Evolutionary conservation across 1,139 yeast genomes (phyloP).

Genomic region (Geotrichum candidum): DNA sequence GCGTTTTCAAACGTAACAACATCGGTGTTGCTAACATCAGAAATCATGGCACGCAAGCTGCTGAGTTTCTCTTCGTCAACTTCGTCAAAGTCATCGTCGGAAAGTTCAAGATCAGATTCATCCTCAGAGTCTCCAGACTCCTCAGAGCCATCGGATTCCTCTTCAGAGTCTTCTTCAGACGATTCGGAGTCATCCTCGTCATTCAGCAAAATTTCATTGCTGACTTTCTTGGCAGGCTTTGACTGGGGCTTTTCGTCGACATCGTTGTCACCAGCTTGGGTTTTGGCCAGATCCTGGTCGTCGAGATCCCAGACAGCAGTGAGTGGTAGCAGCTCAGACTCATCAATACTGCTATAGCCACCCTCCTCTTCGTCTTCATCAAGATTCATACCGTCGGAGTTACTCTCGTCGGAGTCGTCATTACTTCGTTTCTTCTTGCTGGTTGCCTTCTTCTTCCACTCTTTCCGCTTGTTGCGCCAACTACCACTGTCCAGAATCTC

Average conservation of each 20-base stretch:
- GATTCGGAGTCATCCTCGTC: constrained; percentile 19
- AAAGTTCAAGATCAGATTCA: constrained; percentile 29
- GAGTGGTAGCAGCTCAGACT: constrained; percentile 62
- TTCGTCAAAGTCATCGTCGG: constrained; percentile 28
- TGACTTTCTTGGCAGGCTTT: constrained; percentile 30
- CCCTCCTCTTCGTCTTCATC: constrained; percentile 38
- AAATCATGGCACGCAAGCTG: constrained; percentile 24
- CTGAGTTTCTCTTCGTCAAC: constrained; percentile 25
- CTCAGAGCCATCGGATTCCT: constrained; percentile 36
- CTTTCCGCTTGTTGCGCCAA: constrained; percentile 23
- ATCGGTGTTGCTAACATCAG: constrained; percentile 16
- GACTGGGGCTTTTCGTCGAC: background rate
- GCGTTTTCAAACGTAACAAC: constrained; percentile 14
- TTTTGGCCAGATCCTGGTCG: constrained; percentile 38
- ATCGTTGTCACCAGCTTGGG: constrained; percentile 22
- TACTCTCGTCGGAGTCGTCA: constrained; percentile 16
- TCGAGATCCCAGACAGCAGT: constrained; percentile 89
- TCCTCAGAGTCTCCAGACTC: constrained; percentile 24
- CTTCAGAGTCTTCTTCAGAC: constrained; percentile 33
- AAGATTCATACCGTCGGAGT: constrained; percentile 17
- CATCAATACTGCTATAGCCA: constrained; percentile 51
- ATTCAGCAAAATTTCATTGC: constrained; percentile 24
- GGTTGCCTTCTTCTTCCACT: constrained; percentile 19
- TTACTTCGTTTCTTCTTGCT: constrained; percentile 15
- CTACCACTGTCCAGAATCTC: constrained; percentile 22